Evolutionary conservation across 495 filamentous ascomycete genomes (phyloP), one percentile per base, ranked within the genome.

Genomic region (Aspergillus steynii): DNA sequence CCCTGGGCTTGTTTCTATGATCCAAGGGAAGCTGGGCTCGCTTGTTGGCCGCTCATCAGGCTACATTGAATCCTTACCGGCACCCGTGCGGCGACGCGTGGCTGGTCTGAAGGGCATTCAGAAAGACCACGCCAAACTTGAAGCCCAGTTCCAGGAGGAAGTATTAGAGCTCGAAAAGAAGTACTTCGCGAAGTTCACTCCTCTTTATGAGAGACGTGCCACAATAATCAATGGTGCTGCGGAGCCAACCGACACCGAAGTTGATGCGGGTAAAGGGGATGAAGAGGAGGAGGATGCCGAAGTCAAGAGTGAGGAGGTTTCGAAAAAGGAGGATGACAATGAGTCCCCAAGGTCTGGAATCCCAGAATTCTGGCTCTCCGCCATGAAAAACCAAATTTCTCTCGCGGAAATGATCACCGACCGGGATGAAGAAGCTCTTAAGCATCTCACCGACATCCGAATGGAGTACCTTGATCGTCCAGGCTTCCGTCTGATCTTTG

Each of bases 381-480:
- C 96, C 63, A 98, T 99, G 95, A 99, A 99, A 84, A 99, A 98
- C 80, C 92, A 97, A 72, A 85, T 94, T 70, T 93, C 92, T 8
- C 84, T 99, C 50, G 92, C 93, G 37, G 96, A 98, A 78, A 94
- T 97, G 86, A 97, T 99, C 73, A 98, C 93, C 62, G 96, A 98
- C 61, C 87, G 90, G 49, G 96, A 99, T 68, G 96, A 98, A 83
- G 86, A 83, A 60, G 95, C 93, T 58, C 88, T 99, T 58, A 95
- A 93, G 78, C 79, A 86, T 64, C 84, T 99, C n/a, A 88, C 83
- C 62, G 94, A 99, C 71, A 93, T 99, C 73, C 92, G 93, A 65
- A 96, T 98, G 92, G 92, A 97, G 82, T 99, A 99, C 69, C 91
- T 98, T 64, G 93, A 98, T 79, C 91, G 91, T 68, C 96, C 96